Evolutionary conservation across 2,329 filamentous ascomycete species (phyloP).

Genomic region (Claviceps monticola): DNA sequence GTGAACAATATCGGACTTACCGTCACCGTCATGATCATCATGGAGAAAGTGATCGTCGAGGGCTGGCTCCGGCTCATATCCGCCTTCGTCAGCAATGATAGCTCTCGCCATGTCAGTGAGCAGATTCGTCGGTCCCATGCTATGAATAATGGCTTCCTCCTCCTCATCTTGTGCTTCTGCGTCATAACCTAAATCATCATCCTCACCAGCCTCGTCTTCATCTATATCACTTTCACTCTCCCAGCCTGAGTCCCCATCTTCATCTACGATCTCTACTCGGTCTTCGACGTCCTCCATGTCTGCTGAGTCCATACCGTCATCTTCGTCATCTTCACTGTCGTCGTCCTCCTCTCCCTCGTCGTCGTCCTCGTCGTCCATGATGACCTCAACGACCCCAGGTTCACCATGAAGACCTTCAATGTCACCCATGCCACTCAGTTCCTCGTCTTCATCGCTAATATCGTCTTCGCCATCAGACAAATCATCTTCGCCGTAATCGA

Average conservation of each 20-base stretch:
- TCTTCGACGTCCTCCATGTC: slow-evolving; percentile 41
- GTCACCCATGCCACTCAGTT: slow-evolving; percentile 68
- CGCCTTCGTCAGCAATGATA: slow-evolving; percentile 37
- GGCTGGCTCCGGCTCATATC: slow-evolving; percentile 37
- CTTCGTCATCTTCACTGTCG: slow-evolving; percentile 43
- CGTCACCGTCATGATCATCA: slow-evolving; percentile 46
- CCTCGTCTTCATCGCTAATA: slow-evolving; percentile 81
- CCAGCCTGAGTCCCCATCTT: slow-evolving; percentile 47
- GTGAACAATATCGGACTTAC: slow-evolving; percentile 17
- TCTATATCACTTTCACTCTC: slow-evolving; percentile 47
- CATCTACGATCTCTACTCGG: slow-evolving; percentile 45
- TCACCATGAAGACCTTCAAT: slow-evolving; percentile 62
- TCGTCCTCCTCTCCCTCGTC: slow-evolving; percentile 41
- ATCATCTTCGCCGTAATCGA: slow-evolving; percentile 79
- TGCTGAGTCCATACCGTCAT: slow-evolving; percentile 29
- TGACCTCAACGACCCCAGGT: slow-evolving; percentile 54
- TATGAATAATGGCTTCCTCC: slow-evolving; percentile 34
- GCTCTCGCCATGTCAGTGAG: slow-evolving; percentile 43
- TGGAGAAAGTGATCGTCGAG: slow-evolving; percentile 39
- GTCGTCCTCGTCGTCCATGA: slow-evolving; percentile 60
- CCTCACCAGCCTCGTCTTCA: slow-evolving; percentile 38
- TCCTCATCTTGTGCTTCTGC: slow-evolving; percentile 41
- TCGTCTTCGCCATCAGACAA: slow-evolving; percentile 72
- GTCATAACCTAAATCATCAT: slow-evolving; percentile 41
- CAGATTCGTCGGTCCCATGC: slow-evolving; percentile 29